Conservation (phyloP, 805 yeast genomes). For the Metschnikowia chrysomelidarum region DNA sequence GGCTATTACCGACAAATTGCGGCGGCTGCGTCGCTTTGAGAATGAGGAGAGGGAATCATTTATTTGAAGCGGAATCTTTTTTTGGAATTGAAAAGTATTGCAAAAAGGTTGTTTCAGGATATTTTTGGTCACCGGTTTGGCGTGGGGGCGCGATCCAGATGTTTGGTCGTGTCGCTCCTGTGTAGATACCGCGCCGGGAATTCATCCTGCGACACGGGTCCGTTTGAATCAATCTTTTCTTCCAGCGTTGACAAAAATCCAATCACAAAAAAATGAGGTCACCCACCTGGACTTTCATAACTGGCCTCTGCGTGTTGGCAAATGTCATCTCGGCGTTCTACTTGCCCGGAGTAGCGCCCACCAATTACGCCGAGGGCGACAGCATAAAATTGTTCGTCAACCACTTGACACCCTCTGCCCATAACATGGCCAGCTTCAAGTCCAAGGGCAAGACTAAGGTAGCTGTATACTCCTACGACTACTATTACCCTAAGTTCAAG, state of each 20-base stretch:
- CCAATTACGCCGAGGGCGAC: constrained; percentile 75
- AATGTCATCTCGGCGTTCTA: constrained; percentile 58
- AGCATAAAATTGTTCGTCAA: constrained; percentile 78
- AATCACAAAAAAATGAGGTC: constrained; percentile 13
- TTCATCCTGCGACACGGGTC: constrained; percentile 8
- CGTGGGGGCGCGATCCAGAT: too few relatives aligned
- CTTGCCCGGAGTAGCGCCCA: constrained; percentile 95
- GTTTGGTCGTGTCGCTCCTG: constrained; percentile 4
- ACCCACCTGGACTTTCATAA: constrained; percentile 17
- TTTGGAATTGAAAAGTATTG: too few relatives aligned
- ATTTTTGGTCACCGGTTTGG: too few relatives aligned
- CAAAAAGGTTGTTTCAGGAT: too few relatives aligned
- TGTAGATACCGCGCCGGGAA: constrained; percentile 1
- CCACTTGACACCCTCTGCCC: constrained; percentile 79
- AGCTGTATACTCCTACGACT: constrained; percentile 71
- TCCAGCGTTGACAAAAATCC: neutral
- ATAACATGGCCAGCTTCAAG: constrained; percentile 27
- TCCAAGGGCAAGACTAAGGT: constrained; percentile 44
- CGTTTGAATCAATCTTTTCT: neutral
- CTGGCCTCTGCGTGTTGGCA: constrained; percentile 17
- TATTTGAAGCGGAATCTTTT: too few relatives aligned
- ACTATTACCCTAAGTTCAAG: constrained; percentile 79
- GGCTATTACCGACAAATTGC: constrained; percentile 9
- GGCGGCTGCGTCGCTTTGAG: constrained; percentile 4
- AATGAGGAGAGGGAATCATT: neutral